Percentiles rank a stretch among this genome's conserved stretches.
phyloP scores from a whole-genome alignment of 192 early-diverging fungal species.

The Coemansia erecta region DNA sequence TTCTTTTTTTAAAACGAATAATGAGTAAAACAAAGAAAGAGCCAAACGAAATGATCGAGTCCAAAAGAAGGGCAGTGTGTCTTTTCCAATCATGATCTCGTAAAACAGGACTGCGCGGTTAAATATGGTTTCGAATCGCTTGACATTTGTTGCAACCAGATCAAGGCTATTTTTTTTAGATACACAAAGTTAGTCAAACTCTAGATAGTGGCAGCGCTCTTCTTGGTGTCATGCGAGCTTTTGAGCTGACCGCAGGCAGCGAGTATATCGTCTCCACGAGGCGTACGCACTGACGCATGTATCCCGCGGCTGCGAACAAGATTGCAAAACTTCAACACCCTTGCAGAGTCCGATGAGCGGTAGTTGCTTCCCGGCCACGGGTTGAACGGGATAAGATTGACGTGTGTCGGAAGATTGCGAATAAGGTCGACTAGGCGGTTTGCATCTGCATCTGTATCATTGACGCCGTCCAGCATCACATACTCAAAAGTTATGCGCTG shows the following conservation, averaged over 20 bases:
- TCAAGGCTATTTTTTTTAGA: too few relatives aligned
- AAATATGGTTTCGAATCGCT: too few relatives aligned
- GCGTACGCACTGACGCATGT: constrained; percentile 61
- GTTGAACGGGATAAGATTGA: constrained; percentile 83
- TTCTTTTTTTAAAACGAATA: background rate
- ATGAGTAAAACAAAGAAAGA: background rate
- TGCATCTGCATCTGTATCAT: constrained; percentile 72
- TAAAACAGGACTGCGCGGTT: background rate
- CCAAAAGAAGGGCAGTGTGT: too few relatives aligned
- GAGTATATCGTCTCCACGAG: constrained; percentile 73
- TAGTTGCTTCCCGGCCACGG: constrained; percentile 81
- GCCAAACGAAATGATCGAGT: background rate
- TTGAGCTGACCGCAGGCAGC: constrained; percentile 77
- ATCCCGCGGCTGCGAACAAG: constrained; percentile 53
- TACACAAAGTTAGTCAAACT: too few relatives aligned
- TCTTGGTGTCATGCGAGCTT: constrained; percentile 21
- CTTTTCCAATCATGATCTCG: too few relatives aligned
- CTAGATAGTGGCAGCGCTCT: too few relatives aligned
- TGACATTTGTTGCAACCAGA: too few relatives aligned
- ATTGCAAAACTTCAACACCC: constrained; percentile 59
- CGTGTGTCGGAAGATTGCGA: constrained; percentile 65
- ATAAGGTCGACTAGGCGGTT: constrained; percentile 63
- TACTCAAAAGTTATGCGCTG: constrained; percentile 88
- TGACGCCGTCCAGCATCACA: constrained; percentile 85
- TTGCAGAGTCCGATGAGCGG: constrained; percentile 54